Percentiles rank a stretch among this genome's conserved stretches.
These are phyloP conservation scores for Apiotrichum laibachii DNA, from an alignment of 1,284 basidiomycete species.

Conservation along the genomic window DNA sequence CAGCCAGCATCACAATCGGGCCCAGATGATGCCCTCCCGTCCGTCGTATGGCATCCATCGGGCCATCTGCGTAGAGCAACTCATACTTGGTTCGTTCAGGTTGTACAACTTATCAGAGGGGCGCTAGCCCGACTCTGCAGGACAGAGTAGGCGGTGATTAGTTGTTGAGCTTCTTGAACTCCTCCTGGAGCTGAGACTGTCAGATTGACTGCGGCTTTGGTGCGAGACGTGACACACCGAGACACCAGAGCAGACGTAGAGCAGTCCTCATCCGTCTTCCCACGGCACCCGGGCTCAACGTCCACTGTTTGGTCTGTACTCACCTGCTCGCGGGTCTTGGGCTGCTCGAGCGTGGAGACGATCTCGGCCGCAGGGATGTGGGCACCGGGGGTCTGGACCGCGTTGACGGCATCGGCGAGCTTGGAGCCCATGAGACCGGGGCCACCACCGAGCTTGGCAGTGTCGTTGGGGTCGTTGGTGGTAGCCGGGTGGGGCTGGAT, in stretches of 20 bases:
- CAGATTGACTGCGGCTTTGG: background rate
- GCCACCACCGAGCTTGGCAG: conserved; percentile 28
- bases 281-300: background rate
- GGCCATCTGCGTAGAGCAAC: background rate
- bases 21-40: background rate
- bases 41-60: background rate
- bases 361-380: conserved; percentile 38
- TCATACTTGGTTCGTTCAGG: too few species aligned
- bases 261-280: background rate
- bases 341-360: conserved; percentile 46
- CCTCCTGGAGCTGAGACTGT: conserved; percentile 14
- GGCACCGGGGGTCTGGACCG: conserved; percentile 42
- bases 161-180: conserved; percentile 21
- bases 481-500: conserved; percentile 54
- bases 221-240: background rate
- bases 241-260: too few species aligned
- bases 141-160: background rate
- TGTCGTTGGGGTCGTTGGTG: conserved; percentile 51
- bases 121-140: background rate
- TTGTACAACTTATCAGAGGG: background rate
- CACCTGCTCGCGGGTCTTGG: conserved; percentile 51
- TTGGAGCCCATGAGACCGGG: conserved; percentile 36
- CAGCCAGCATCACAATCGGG: too few species aligned
- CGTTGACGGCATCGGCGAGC: conserved; percentile 35
- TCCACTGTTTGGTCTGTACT: conserved; percentile 14